These are phyloP conservation scores for Laetiporus sulphureus DNA, from an alignment of 1,284 basidiomycete genomes.

Conservation along the genomic window DNA sequence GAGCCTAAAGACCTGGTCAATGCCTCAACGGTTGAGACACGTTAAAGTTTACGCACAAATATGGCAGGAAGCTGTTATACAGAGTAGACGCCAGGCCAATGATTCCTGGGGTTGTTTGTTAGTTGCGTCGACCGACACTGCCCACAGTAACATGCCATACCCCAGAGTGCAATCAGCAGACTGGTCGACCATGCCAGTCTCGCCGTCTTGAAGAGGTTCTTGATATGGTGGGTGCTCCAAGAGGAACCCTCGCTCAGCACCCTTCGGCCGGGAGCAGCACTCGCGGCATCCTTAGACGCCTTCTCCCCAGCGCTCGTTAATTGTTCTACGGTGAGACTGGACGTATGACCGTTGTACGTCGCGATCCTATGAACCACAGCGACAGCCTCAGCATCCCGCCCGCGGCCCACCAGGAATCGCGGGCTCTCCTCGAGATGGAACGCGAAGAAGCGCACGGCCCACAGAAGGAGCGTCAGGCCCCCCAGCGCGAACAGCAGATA, in stretches of 20 bases:
- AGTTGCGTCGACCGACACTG: no score
- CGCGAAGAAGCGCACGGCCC: constrained; percentile 50
- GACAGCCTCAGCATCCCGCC: constrained; percentile 57
- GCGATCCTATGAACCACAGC: constrained; percentile 55
- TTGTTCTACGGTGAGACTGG: constrained; percentile 34
- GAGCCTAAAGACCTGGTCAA: constrained; percentile 31
- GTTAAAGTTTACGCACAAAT: constrained; percentile 32
- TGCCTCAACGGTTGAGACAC: no score
- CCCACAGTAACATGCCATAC: constrained; percentile 19
- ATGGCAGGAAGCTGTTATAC: constrained; percentile 50
- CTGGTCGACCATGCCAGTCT: constrained; percentile 54
- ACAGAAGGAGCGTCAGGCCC: constrained; percentile 46
- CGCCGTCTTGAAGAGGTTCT: constrained; percentile 45
- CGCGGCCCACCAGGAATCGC: constrained; percentile 54
- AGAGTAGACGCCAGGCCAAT: constrained; percentile 59
- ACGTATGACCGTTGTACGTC: constrained; percentile 44
- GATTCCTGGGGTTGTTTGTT: constrained; percentile 35
- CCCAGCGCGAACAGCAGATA: constrained; percentile 43
- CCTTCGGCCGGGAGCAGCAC: constrained; percentile 10
- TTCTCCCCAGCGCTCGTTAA: constrained; percentile 27
- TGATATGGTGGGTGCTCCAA: constrained; percentile 38
- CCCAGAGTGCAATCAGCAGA: constrained; percentile 51
- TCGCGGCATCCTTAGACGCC: constrained; percentile 10
- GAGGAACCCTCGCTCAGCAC: constrained; percentile 30
- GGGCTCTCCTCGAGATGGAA: constrained; percentile 60